Conservation (phyloP, 345 rosid species). For the Populus ilicifolia region DNA sequence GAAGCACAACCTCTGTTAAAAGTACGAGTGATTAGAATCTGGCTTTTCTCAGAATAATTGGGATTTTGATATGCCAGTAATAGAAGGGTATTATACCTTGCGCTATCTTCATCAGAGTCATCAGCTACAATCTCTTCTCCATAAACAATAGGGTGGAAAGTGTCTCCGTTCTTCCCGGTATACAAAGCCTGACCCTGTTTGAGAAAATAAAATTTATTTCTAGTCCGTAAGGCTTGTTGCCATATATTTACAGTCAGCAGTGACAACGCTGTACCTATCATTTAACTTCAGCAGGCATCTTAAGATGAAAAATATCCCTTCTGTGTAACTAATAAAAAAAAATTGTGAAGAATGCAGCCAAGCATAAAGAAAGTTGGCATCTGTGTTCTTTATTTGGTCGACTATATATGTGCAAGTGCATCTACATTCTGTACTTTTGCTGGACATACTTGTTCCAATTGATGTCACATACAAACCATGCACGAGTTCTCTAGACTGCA, state of each 20-base stretch:
- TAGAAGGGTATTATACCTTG: constrained; percentile 28
- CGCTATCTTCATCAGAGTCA: constrained; percentile 32
- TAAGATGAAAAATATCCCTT: not conserved
- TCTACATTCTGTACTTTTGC: not conserved
- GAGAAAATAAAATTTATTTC: constrained; percentile 8
- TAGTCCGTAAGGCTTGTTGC: not conserved
- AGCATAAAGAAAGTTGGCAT: not conserved
- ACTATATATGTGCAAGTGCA: not conserved
- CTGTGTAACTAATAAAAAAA: not conserved
- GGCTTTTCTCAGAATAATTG: not conserved
- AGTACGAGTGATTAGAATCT: not conserved
- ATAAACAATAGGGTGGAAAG: constrained; percentile 41
- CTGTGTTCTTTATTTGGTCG: not conserved
- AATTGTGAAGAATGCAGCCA: not conserved
- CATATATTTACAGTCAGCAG: not conserved
- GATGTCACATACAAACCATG: not conserved
- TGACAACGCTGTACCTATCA: not conserved
- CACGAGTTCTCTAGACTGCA: not conserved
- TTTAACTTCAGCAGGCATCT: too few species aligned
- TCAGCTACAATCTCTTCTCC: constrained; percentile 42
- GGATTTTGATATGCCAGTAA: not conserved
- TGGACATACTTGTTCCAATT: not conserved
- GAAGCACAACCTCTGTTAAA: not conserved
- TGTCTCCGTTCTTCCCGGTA: constrained; percentile 25
- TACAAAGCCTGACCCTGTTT: constrained; percentile 52